These are phyloP conservation scores for Yamadazyma sp. DNA, from an alignment of 1,139 yeast genomes.

Conservation along the genomic window DNA sequence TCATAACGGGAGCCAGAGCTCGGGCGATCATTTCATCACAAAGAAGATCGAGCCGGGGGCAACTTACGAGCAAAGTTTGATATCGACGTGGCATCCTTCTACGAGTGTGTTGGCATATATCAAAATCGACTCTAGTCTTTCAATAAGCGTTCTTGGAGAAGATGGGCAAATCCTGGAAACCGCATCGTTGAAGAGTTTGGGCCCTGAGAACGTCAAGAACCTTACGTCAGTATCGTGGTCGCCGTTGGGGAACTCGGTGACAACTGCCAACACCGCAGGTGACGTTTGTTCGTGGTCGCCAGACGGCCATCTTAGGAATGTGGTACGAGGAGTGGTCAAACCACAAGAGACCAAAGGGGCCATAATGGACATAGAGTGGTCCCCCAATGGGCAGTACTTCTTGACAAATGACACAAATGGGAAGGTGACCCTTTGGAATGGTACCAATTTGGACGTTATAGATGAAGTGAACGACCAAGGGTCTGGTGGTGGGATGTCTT, in stretches of 20 bases:
- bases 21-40: conserved; percentile 21
- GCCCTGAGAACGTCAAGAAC: conserved; percentile 18
- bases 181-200: conserved; percentile 37
- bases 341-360: conserved; percentile 11
- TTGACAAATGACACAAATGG: conserved; percentile 33
- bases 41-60: conserved; percentile 21
- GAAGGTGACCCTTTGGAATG: conserved; percentile 41
- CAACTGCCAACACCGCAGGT: conserved; percentile 62
- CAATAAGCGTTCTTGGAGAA: conserved; percentile 31
- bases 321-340: conserved; percentile 28
- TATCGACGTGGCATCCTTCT: conserved; percentile 42
- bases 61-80: conserved; percentile 28
- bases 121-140: conserved; percentile 32
- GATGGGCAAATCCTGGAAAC: conserved; percentile 32
- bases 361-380: conserved; percentile 35
- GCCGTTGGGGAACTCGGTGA: conserved; percentile 54
- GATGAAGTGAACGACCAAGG: conserved; percentile 22
- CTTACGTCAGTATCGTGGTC: conserved; percentile 60
- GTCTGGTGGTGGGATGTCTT: conserved; percentile 31
- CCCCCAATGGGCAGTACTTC: conserved; percentile 34
- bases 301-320: conserved; percentile 63
- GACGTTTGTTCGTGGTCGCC: conserved; percentile 70
- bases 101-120: conserved; percentile 42
- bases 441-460: conserved; percentile 30
- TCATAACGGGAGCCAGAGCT: conserved; percentile 4